Evolutionary conservation across 805 yeast genomes (phyloP), one percentile per base, ranked within the genome.

Genomic region (Metschnikowia proteae): DNA sequence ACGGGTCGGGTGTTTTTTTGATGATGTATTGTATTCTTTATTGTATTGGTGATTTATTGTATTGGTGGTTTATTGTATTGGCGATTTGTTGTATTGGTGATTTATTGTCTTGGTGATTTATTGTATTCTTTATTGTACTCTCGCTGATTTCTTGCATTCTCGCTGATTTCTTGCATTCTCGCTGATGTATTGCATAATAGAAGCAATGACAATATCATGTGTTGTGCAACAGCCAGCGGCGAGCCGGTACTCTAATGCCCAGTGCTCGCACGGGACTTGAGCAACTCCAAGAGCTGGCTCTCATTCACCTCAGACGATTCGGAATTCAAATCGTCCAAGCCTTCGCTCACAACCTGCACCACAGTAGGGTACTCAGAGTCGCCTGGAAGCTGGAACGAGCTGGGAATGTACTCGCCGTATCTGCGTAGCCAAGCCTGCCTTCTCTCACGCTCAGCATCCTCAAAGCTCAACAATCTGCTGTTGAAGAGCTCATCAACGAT

Each of bases 331-430:
- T 57, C 66, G 8, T 70, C 74, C 38, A 73, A 50, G 1, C 76
- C 76, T 43, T 73, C 76, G 23, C 76, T 73, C 13, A 70, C 55
- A 5, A 73, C 70, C 58, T 72, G 75, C 46, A 68, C 68, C 23
- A 73, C 66, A 5, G 60, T 51, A 1, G 77, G 77, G 52, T 67
- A 68, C 37, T 56, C 59, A 28, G 45, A 41, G 28, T 67, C 73
- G 1, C 74, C 76, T 1, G 76, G 76, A 1, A 73, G 57, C 39
- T 51, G 54, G 52, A 73, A 69, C 43, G 68, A 71, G 45, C 60
- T 63, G 4, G 77, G 77, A 10, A 73, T 70, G 47, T 64, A 73
- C 36, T 65, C 67, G 8, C 76, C 76, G 49, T 70, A 71, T 39
- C 65, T 63, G 8, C 57, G 58, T 17, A 70, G 52, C 77, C 77